Evolutionary conservation across 2,329 filamentous ascomycete species (phyloP).

Genomic region (Ophiocordyceps camponoti-floridani): DNA sequence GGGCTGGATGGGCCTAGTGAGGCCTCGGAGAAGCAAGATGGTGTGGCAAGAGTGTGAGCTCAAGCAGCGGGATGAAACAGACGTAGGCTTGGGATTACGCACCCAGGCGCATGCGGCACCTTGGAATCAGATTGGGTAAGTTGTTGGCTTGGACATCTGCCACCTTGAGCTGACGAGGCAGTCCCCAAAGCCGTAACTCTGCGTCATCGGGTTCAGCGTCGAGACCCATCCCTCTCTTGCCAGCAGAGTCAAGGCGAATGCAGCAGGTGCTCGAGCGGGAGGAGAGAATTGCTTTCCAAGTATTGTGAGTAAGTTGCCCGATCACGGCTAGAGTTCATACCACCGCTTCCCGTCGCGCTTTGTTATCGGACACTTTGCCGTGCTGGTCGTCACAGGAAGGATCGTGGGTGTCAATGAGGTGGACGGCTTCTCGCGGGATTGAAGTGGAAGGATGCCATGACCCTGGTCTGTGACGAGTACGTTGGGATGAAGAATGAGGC

Average conservation of each 20-base stretch:
- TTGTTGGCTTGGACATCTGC: background rate
- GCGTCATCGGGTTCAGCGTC: constrained; percentile 43
- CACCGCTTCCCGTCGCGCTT: constrained; percentile 25
- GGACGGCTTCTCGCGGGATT: constrained; percentile 37
- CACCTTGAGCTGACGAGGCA: background rate
- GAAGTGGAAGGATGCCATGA: constrained; percentile 36
- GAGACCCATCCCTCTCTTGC: constrained; percentile 43
- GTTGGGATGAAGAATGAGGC: constrained; percentile 30
- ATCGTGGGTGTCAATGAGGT: constrained; percentile 46
- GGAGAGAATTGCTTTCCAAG: constrained; percentile 21
- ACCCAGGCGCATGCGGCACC: constrained; percentile 48
- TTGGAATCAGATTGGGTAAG: constrained; percentile 34
- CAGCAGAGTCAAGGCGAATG: constrained; percentile 20
- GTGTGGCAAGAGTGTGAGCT: constrained; percentile 37
- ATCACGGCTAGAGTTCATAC: constrained; percentile 31
- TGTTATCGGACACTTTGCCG: constrained; percentile 44
- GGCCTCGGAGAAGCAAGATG: constrained; percentile 29
- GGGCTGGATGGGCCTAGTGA: constrained; percentile 29
- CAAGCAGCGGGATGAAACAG: constrained; percentile 47
- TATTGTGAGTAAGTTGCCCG: no score
- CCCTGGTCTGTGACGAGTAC: constrained; percentile 37
- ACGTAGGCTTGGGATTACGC: constrained; percentile 46
- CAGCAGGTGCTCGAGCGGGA: constrained; percentile 20
- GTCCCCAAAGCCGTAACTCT: constrained; percentile 21
- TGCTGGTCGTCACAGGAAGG: constrained; percentile 51